Evolutionary conservation across 495 filamentous ascomycete species (phyloP).

Genomic region (Clohesyomyces aquaticus): DNA sequence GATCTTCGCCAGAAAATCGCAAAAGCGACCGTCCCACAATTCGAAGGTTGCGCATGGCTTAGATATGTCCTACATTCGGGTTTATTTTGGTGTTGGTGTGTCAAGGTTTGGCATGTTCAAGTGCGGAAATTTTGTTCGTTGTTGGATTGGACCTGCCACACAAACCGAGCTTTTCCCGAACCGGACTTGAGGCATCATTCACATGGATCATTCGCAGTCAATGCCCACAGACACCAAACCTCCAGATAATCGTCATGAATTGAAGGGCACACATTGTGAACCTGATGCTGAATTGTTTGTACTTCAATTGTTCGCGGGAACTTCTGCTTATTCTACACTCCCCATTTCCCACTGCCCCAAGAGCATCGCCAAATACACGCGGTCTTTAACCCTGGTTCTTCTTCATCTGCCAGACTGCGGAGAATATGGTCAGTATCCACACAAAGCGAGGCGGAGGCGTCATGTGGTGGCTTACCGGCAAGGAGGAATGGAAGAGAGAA

Average conservation of each 20-base stretch:
- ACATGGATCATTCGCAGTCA: constrained; percentile 1
- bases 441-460: too few species aligned
- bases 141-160: not conserved
- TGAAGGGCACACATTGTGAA: too few species aligned
- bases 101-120: not conserved
- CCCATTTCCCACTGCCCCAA: constrained; percentile 5
- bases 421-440: too few species aligned
- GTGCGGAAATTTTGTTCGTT: constrained; percentile 4
- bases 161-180: not conserved
- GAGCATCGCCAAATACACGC: not conserved
- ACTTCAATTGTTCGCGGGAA: constrained; percentile 29
- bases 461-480: constrained; percentile 64
- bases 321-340: constrained; percentile 30
- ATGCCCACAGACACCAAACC: not conserved
- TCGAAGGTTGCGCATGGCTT: constrained; percentile 47
- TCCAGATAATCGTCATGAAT: constrained; percentile 26
- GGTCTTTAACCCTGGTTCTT: constrained; percentile 52
- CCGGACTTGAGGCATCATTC: not conserved
- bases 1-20: constrained; percentile 33
- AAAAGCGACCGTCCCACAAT: constrained; percentile 39
- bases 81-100: constrained; percentile 4
- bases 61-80: not conserved
- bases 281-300: constrained; percentile 23
- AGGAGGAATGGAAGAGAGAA: constrained; percentile 83
- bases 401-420: constrained; percentile 82